Evolutionary conservation across 23 red algal genomes (phyloP), one percentile per base, ranked within the genome.

Genomic region (Agarophyton chilense): DNA sequence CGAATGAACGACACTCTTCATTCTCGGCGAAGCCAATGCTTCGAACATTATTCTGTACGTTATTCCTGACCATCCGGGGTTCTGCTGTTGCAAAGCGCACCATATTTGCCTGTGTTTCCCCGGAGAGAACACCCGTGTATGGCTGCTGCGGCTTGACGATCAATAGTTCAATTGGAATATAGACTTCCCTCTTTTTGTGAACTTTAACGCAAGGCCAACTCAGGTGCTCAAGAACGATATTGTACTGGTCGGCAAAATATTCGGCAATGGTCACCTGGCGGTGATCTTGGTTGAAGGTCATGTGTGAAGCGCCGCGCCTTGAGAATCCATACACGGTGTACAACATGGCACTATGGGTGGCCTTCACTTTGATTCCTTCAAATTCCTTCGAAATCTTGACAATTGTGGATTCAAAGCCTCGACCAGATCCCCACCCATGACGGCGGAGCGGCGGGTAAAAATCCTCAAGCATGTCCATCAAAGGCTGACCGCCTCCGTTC

Each of bases 111-210:
- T 67, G 73, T 33, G 73, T 44, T 38, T 89, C 84, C n/a, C 38
- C 49, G 29, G 29, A 32, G 11, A 89, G 33, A 28, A 18, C 8
- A 9, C 72, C 72, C 17, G 43, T 92, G 39, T 46, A 47, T 13
- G 77, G 36, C 49, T 92, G 89, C 26, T 92, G 83, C 8, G 62
- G 32, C 19, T 52, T 41, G 47, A 92, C 78, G 5, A 38, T 35
- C n/a, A 92, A 25, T n/a, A 92, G 12, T 66, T 92, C 89, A 34
- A 92, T 72, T 31, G 89, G 89, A 52, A 92, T 14, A 34, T 58
- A 92, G 19, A 77, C 44, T 19, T 81, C 63, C 24, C 42, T 66
- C 89, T 83, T 83, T 19, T 40, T 46, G 33, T 81, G 40, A n/a
- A 64, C 63, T 36, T 44, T 80, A 2, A 84, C 89, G 36, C 89